Base-by-base conservation (phyloP, 2,329 filamentous ascomycete species). In the Lasiodiplodia sp. region DNA sequence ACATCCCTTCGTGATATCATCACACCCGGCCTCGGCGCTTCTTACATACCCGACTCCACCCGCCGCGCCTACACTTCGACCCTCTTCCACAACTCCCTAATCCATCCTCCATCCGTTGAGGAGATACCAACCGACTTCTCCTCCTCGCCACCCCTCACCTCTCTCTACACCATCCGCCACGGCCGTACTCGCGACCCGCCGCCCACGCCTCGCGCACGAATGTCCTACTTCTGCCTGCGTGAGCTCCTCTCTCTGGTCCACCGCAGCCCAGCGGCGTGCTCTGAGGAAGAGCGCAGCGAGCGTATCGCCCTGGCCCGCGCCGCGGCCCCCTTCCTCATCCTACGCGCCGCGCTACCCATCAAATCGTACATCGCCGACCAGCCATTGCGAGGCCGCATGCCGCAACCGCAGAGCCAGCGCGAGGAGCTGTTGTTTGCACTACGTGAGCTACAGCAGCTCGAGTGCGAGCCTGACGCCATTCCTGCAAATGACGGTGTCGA, bases 361-460 rank as follows among this genome's bases (percentile, higher is more conserved):
- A 90, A 93, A 68, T 86, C 90, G 0, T 98, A 97, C 76, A 90
- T 96, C 56, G 92, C 94, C 4, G 96, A 99, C 78, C 95, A 97
- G 76, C 94, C 95, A 0, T 83, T 99, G 23, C 87, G 96, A 16
- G 94, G 96, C 0, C 87, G 90, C 62, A 96, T 96, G 89, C 96
- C 96, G 4, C 92, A 96, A 77, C 95, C 95, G 0, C 84, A 93
- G 5, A 90, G 89, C 10, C 92, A 97, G 75, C 87, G 92, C 53
- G 90, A 87, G 70, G 96, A 97, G 76, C 82, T 99, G 12, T 77
- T 92, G 4, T 91, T 92, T 74, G 85, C 94, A 28, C 83, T 98
- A 21, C 81, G 83, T 60, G 83, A 87, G 56, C 83, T 97, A 40
- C 87, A 92, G 1, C 83, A 85, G 21, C 82, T 98, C 69, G 83